Evolutionary conservation across 352 stramenopile species (phyloP), one percentile per base, ranked within the genome.

Genomic region (Thalassiosira mediterranea): DNA sequence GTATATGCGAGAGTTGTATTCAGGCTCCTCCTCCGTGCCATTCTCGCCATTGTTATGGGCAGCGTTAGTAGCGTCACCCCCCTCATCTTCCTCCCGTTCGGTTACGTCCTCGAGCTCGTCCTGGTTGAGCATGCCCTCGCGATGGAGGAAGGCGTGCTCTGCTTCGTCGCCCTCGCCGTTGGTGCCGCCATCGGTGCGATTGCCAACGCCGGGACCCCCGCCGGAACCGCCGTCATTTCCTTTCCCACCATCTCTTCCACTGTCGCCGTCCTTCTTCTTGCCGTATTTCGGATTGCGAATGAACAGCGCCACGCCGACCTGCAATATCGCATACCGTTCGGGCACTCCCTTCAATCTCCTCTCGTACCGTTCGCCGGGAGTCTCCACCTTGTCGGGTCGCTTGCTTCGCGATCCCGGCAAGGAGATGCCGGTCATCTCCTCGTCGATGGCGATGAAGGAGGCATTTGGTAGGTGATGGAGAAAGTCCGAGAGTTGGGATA

Each of bases 341-440:
- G 83, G 70, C 19, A 84, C 81, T 0, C 34, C 46, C 54, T 87
- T 89, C 13, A 86, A 34, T 25, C 19, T 56, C 1, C 65, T 38
- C 10, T 49, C 28, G 44, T 92, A 92, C 31, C 76, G 46, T 57
- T 81, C 47, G 1, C 13, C 37, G 0, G 84, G 86, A 17, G 76
- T 64, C 42, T 90, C 70, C 10, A 85, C 68, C 56, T 90, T 89
- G 49, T 76, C 69, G 0, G 72, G 59, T 37, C 65, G 52, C 11
- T 37, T 17, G 25, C 49, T 4, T 1, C 32, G 28, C 25, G 34
- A 31, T 0, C 29, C 32, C 5, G 72, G 79, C 10, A 88, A 10
- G 0, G 17, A 58, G 47, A 92, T 92, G 10, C 86, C 86, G 3
- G 81, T 92, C 81, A 92, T 90, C 78, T 92, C 86, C 53, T 89